Conservation (phyloP, 2,329 filamentous ascomycete genomes). For the Dothideomycetes sp. region DNA sequence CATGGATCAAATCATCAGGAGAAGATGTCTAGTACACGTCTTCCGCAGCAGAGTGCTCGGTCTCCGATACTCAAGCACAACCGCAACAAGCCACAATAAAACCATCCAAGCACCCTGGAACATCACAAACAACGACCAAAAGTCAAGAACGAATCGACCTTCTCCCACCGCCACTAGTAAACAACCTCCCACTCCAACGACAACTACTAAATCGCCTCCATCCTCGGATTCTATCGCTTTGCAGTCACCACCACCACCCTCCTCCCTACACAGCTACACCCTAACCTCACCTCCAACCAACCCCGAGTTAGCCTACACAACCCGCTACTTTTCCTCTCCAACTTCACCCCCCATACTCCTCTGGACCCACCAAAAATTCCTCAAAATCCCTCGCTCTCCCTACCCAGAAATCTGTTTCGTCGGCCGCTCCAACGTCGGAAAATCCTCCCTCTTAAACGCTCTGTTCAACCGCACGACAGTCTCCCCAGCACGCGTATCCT, state of each 20-base stretch:
- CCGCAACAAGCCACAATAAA: neutral
- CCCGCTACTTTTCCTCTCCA: slow-evolving; percentile 37
- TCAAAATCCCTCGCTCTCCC: slow-evolving; percentile 44
- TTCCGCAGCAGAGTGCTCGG: slow-evolving; percentile 7
- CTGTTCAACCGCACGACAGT: slow-evolving; percentile 39
- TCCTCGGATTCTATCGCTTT: no score
- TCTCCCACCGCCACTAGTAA: no score
- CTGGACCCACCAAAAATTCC: slow-evolving; percentile 53
- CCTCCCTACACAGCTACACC: slow-evolving; percentile 27
- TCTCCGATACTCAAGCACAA: neutral
- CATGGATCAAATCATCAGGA: slow-evolving; percentile 1
- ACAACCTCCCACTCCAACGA: no score
- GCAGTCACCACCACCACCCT: slow-evolving; percentile 14
- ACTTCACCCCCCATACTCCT: slow-evolving; percentile 42
- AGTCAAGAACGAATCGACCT: no score
- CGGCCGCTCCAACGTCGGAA: slow-evolving; percentile 62
- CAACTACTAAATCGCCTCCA: neutral
- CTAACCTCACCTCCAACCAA: slow-evolving; percentile 24
- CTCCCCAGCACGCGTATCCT: slow-evolving; percentile 46
- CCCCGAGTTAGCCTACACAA: slow-evolving; percentile 32
- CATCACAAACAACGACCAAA: no score
- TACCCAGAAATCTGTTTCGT: slow-evolving; percentile 58
- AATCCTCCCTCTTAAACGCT: slow-evolving; percentile 57
- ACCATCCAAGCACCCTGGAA: neutral
- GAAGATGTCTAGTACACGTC: neutral